Base-by-base conservation (phyloP, 805 yeast genomes). In the Ogataea henricii region DNA sequence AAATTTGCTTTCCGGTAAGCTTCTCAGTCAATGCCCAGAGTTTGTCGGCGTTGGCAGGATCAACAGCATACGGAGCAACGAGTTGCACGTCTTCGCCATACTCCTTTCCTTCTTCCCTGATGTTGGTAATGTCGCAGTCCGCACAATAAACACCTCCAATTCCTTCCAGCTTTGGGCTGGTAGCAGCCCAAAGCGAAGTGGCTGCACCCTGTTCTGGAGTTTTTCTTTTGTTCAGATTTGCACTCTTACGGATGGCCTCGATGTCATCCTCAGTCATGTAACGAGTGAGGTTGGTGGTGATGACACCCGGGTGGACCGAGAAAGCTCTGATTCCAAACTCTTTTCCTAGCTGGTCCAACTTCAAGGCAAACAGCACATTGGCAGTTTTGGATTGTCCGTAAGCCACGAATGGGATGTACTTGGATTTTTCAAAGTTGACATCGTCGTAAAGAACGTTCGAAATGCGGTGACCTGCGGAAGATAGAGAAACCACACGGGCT, bases 381-480 rank as follows among this genome's bases (percentile, higher is more conserved):
- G 45, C 44, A n/a, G 45, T 45, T 16, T 40, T 45, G 21, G 45
- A 32, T 25, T 33, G 45, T 3, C 48, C 48, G 29, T 45, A 45
- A 2, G 48, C 44, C 25, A 20, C 45, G 17, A 39, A 40, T 5
- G 45, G 45, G 13, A 18, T 16, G 29, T 40, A 40, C 6, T 22
- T 22, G 3, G 40, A 23, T 21, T 23, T 45, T 18, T 9, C 20
- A 23, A 36, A 45, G 22, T 33, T 39, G n/a, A 29, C 18, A 30
- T 40, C 48, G 21, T 45, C 48, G 20, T 26, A 34, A 13, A 13
- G 27, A 10, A 40, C 36, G 18, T 32, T 20, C 5, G 29, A 10
- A 18, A 45, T 29, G 20, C 35, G 25, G 23, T 45, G 48, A 12
- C 48, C 48, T 3, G 8, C 27, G 2, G 48, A 45, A 6, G 45